Conservation (phyloP, 2,329 filamentous ascomycete species). For the Fonsecaea monophora region DNA sequence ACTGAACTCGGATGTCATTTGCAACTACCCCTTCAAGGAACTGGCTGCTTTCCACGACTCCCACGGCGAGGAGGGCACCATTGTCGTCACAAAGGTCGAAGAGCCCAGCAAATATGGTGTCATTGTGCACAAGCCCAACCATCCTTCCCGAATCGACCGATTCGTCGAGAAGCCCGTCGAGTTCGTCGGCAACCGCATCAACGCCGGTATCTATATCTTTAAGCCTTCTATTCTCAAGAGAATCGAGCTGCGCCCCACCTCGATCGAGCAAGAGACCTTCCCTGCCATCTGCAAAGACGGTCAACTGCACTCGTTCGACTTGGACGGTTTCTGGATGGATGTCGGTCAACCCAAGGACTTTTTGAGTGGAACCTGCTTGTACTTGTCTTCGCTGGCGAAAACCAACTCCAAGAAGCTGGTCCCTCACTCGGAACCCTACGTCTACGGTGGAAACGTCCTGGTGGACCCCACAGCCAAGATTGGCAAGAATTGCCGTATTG, state of each 20-base stretch:
- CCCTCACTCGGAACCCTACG: constrained; percentile 74
- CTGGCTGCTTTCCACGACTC: constrained; percentile 89
- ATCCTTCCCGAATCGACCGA: constrained; percentile 90
- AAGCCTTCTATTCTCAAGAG: constrained; percentile 89
- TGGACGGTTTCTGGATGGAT: constrained; percentile 99
- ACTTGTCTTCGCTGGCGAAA: constrained; percentile 91
- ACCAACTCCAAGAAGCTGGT: constrained; percentile 84
- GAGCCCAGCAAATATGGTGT: constrained; percentile 99
- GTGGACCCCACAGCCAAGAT: constrained; percentile 95
- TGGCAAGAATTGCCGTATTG: constrained; percentile 97
- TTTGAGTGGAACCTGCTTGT: constrained; percentile 92
- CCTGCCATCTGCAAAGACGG: constrained; percentile 89
- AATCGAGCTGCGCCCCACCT: constrained; percentile 95
- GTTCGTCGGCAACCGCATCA: constrained; percentile 98
- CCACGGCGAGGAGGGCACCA: constrained; percentile 95
- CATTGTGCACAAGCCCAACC: constrained; percentile 93
- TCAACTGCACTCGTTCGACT: constrained; percentile 91
- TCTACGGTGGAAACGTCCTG: constrained; percentile 93
- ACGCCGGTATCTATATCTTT: constrained; percentile 96
- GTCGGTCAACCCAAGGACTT: constrained; percentile 99
- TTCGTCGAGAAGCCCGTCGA: constrained; percentile 99
- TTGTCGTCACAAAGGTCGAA: constrained; percentile 98
- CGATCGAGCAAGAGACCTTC: constrained; percentile 99
- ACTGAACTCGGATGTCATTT: constrained; percentile 97
- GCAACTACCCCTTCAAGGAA: constrained; percentile 93